phyloP scores from a whole-genome alignment of 805 yeast genomes.

The Wickerhamiella dianesei region DNA sequence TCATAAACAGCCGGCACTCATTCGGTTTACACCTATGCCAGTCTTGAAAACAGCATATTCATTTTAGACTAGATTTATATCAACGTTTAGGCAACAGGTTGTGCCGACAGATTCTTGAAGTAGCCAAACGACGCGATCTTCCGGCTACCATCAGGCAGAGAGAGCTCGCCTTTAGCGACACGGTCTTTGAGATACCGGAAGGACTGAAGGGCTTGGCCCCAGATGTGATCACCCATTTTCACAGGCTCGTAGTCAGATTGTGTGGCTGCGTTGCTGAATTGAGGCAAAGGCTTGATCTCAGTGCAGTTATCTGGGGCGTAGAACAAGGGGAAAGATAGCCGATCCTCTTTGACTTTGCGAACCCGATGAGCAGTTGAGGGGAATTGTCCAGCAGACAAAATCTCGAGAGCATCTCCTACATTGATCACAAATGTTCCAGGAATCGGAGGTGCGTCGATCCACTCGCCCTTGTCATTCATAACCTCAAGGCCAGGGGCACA shows the following conservation, averaged over 20 bases:
- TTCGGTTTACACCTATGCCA: no score
- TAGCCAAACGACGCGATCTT: not conserved
- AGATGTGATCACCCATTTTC: not conserved
- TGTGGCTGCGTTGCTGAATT: not conserved
- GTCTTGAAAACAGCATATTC: no score
- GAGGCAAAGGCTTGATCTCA: not conserved
- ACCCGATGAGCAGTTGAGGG: slow-evolving; percentile 49
- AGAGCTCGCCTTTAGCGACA: not conserved
- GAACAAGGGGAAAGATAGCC: slow-evolving; percentile 17
- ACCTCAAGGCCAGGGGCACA: slow-evolving; percentile 39
- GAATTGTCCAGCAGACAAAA: slow-evolving; percentile 43
- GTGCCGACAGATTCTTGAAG: not conserved
- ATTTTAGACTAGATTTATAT: not conserved
- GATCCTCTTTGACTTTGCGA: slow-evolving; percentile 29
- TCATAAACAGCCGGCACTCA: no score
- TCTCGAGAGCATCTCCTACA: slow-evolving; percentile 48
- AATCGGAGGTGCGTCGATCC: slow-evolving; percentile 42
- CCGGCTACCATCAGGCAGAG: not conserved
- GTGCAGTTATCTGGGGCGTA: not conserved
- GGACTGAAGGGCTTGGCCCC: not conserved
- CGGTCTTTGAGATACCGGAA: not conserved
- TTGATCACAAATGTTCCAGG: slow-evolving; percentile 39
- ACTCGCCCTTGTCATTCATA: slow-evolving; percentile 39
- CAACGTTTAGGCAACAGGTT: not conserved
- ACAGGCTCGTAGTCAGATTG: not conserved